phyloP scores from a whole-genome alignment of 257 asterid genomes.

The Salvia miltiorrhiza region DNA sequence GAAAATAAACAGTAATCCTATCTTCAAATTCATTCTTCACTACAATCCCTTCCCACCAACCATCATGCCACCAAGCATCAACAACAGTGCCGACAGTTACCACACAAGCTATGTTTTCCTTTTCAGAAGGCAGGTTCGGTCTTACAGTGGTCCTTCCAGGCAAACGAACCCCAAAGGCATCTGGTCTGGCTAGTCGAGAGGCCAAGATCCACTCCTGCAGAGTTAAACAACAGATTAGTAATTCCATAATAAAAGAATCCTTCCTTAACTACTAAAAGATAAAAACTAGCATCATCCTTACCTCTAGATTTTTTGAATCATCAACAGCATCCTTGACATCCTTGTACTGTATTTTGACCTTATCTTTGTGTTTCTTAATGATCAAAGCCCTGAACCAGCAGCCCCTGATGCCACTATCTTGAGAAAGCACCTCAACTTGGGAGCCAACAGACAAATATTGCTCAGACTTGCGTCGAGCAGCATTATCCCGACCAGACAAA shows the following conservation, averaged over 20 bases:
- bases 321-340: conserved; percentile 76
- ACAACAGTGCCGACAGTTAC: conserved; percentile 54
- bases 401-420: conserved; percentile 88
- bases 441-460: conserved; percentile 52
- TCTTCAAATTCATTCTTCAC: conserved; percentile 49
- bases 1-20: conserved; percentile 47
- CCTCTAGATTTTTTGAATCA: conserved; percentile 71
- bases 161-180: conserved; percentile 47
- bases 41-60: conserved; percentile 96
- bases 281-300: conserved; percentile 8
- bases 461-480: conserved; percentile 1
- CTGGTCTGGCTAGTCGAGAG: conserved; percentile 53
- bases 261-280: not conserved
- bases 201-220: conserved; percentile 78
- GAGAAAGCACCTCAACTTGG: conserved; percentile 72
- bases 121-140: conserved; percentile 34
- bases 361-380: conserved; percentile 62
- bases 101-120: conserved; percentile 20
- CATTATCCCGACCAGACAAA: conserved; percentile 12
- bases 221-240: conserved; percentile 3
- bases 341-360: conserved; percentile 67
- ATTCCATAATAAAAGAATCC: not conserved
- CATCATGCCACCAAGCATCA: conserved; percentile 87
- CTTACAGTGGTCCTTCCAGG: conserved; percentile 62
- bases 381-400: conserved; percentile 87